Base-by-base conservation (phyloP, 805 yeast genomes). In the Zygosaccharomyces pseudorouxii region DNA sequence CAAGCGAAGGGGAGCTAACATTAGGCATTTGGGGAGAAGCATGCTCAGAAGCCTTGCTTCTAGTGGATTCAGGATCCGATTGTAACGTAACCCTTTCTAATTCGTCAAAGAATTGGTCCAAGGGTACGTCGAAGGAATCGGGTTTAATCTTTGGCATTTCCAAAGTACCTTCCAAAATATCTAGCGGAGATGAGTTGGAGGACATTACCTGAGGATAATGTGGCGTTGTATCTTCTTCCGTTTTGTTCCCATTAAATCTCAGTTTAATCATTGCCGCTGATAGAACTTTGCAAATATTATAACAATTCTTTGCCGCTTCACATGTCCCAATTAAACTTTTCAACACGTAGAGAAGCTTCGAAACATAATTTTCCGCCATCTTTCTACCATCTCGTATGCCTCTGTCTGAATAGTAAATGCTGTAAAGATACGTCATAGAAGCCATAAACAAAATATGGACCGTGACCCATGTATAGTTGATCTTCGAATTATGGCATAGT, bases 401-500 rank as follows among this genome's bases (percentile, higher is more conserved):
- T 41, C 74, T 76, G n/a, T 73, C 73, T 31, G 86, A 79, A 62
- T 84, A 84, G 63, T 86, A 89, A 11, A 88, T 73, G 0, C 89
- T 78, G 62, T 86, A 89, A 38, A 89, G 70, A 56, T 81, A 89
- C 1, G 96, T 84, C 23, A 92, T 84, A 0, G 95, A 95, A 0
- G 96, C 90, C 85, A 86, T 84, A 62, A 88, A 88, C 46, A 88
- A 71, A 62, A 88, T 89, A 64, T 89, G 95, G 2, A 88, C 90
- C 0, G 95, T 93, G 1, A 89, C 90, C 97, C 97, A 89, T 0
- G 96, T 87, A 65, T 86, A 89, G 64, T 88, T 88, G 51, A 89
- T 75, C 41, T 78, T 72, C 56, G 77, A 78, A 25, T 73, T 73
- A n/a, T 71, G 64, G 55, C 76, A 78, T 33, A 89, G 68, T 45